These are phyloP conservation scores for Rhizopogon roseolus DNA, from an alignment of 768 basidiomycete genomes.

Conservation along the genomic window DNA sequence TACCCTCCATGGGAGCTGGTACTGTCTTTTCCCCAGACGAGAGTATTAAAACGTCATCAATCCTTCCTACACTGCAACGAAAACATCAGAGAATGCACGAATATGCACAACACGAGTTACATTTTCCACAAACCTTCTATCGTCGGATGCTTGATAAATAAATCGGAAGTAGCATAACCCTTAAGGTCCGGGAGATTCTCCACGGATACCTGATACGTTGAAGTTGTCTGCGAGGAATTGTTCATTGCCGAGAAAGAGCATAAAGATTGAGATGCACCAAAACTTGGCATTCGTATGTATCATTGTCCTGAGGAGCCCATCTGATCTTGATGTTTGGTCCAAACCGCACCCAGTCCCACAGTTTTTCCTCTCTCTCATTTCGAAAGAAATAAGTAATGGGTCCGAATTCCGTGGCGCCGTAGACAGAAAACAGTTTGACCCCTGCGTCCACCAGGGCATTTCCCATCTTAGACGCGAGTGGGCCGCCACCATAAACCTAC, in stretches of 20 bases:
- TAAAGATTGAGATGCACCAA: slow-evolving; percentile 21
- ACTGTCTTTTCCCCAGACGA: slow-evolving; percentile 29
- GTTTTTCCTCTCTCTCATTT: slow-evolving; percentile 15
- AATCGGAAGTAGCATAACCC: slow-evolving; percentile 41
- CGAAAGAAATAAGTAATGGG: slow-evolving; percentile 9
- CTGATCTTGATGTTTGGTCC: slow-evolving; percentile 17
- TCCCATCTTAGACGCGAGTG: slow-evolving; percentile 31
- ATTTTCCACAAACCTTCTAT: slow-evolving; percentile 37
- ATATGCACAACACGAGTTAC: slow-evolving; percentile 16
- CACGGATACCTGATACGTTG: slow-evolving; percentile 23
- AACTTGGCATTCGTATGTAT: slow-evolving; percentile 33
- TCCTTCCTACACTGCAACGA: slow-evolving; percentile 31
- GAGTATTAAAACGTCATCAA: slow-evolving; percentile 29
- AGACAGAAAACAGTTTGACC: slow-evolving; percentile 26
- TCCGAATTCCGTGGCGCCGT: slow-evolving; percentile 37
- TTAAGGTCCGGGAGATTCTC: slow-evolving; percentile 32
- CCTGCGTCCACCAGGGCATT: slow-evolving; percentile 29
- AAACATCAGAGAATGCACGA: neutral
- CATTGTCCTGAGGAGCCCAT: slow-evolving; percentile 33
- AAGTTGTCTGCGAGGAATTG: slow-evolving; percentile 17
- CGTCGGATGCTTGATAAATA: slow-evolving; percentile 40
- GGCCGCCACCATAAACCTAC: slow-evolving; percentile 32
- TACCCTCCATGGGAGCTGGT: slow-evolving; percentile 28
- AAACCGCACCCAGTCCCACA: slow-evolving; percentile 30
- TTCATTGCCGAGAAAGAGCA: neutral